Base-by-base conservation (phyloP, 768 basidiomycete species). In the Tremella fuciformis region DNA sequence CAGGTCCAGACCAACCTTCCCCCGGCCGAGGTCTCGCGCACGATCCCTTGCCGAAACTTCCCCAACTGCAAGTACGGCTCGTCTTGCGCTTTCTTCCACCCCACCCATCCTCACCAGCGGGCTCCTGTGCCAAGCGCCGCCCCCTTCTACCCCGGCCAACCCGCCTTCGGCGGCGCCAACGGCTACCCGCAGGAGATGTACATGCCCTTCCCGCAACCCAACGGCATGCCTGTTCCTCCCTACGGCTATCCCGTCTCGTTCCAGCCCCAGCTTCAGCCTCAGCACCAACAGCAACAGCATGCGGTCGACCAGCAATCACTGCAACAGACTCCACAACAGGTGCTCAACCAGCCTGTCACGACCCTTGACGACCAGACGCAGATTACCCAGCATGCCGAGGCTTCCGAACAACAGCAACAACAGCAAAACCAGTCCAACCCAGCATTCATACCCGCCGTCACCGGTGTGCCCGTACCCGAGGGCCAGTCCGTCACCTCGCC, bases 1-100 rank as follows among this genome's bases (percentile, higher is more conserved):
- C 62, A 60, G 39, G 18, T 24, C 9, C 39, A 42, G 47, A 39
- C 60, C 42, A 75, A 75, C 47, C 70, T 78, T 7, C 77, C 77
- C 29, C 77, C 77, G 29, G 65, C 67, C 13, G 77, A 78, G 47
- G 72, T 77, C 6, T 61, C 71, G 52, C 75, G 76, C 64, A 73
- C 66, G 16, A 78, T 78, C 54, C 77, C 74, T 6, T 78, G 77
- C 58, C 64, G 77, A 53, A 77, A 77, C 64, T 78, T 77, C 66
- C 77, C 77, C 24, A 73, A 74, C 57, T 78, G 77, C 63, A 69
- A 75, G 48, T 78, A 76, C 62, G 77, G 75, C 18, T 50, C 58
- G 50, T 62, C 67, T 13, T 78, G 77, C 48, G 71, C 72, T 18
- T 78, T 78, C 74, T 73, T 67, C 54, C 77, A 76, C 53, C 77